Base-by-base conservation (phyloP, 257 asterid genomes). In the Solanum paucissectum region DNA sequence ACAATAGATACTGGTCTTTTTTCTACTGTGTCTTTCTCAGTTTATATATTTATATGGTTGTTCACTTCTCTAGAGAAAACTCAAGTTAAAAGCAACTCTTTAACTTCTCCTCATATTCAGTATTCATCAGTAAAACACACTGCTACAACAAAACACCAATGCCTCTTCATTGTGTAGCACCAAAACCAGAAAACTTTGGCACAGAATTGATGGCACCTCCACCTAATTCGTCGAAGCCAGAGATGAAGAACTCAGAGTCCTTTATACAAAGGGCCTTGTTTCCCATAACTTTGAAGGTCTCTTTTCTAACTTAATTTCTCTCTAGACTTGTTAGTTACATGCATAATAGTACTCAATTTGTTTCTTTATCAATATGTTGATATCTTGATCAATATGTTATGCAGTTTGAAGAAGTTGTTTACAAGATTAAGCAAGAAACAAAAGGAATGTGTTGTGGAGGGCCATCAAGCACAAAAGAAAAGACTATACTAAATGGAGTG, bases 381-480 rank as follows among this genome's bases (percentile, higher is more conserved):
- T 12, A 44, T 44, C 52, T 44, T 44, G 52, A 44, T 44, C 1
- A 44, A 12, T 44, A 44, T 44, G 64, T 18, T 40, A 83, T 91
- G 88, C 98, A 97, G 99, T 97, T 97, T 87, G 99, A 97, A 90
- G 99, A 96, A 90, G 73, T 97, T n/a, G 98, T 95, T 37, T 96
- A 94, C 94, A 96, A 94, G 89, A 93, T 97, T 36, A 90, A 88
- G 38, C 85, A 29, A 36, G 94, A 92, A 90, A 86, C 89, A 44
- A 90, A 93, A 84, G 92, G 92, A 76, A 85, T 88, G 32, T 94
- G 91, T 68, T 86, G 75, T 64, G 83, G 83, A 76, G 83, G 83
- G n/a, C 83, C 83, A 81, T 16, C 85, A 46, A 90, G 88, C 90
- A 86, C 87, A 12, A 93, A 91, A 85, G 98, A 95, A 90, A 97